Conservation (phyloP, 192 early-diverging fungal species). For the Mortierella alpina region DNA sequence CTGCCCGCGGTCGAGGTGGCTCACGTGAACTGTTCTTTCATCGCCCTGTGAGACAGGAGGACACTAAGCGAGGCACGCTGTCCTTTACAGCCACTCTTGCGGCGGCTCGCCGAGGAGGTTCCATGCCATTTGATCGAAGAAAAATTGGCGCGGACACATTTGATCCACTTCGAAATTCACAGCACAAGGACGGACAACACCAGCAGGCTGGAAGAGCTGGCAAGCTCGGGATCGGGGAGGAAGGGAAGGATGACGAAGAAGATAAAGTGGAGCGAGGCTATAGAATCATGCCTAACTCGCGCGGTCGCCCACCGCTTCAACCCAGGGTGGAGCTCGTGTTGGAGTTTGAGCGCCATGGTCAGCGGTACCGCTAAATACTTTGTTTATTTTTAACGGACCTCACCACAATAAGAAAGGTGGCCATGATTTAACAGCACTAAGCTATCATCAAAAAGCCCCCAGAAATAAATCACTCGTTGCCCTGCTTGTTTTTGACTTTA, state of each 20-base stretch:
- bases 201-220: background rate
- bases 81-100: constrained; percentile 32
- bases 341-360: constrained; percentile 25
- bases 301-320: constrained; percentile 22
- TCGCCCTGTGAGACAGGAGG: constrained; percentile 2
- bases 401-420: too few species aligned
- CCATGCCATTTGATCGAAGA: constrained; percentile 4
- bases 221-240: background rate
- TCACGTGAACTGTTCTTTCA: background rate
- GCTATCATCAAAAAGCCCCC: too few species aligned
- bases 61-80: background rate
- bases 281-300: constrained; percentile 11
- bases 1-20: constrained; percentile 14
- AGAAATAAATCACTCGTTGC: too few species aligned
- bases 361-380: constrained; percentile 2
- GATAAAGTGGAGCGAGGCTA: constrained; percentile 40
- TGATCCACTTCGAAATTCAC: constrained; percentile 6
- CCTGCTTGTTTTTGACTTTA: constrained; percentile 43
- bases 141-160: constrained; percentile 30
- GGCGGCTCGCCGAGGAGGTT: constrained; percentile 12
- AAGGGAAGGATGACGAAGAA: constrained; percentile 9
- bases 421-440: background rate
- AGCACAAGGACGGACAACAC: background rate
- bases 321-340: constrained; percentile 16
- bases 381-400: too few species aligned